Conservation (phyloP, 352 stramenopile species). For the Phytophthora chlamydospora region DNA sequence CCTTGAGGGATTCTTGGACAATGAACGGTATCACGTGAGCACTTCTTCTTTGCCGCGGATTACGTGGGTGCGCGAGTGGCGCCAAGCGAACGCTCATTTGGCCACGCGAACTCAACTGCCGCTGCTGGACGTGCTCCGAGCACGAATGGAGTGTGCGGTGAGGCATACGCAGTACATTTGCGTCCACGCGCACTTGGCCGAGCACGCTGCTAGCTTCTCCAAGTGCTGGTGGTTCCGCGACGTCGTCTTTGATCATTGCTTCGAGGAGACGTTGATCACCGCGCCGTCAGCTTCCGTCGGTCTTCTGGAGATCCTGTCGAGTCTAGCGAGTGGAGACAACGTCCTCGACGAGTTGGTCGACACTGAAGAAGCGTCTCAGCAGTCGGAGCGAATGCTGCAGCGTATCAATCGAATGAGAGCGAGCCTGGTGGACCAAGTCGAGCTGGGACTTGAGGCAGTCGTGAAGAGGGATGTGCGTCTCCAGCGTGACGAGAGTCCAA, state of each 20-base stretch:
- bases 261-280: conserved; percentile 23
- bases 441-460: conserved; percentile 31
- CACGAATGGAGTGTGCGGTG: conserved; percentile 51
- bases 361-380: conserved; percentile 22
- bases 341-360: conserved; percentile 52
- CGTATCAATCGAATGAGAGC: conserved; percentile 35
- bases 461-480: conserved; percentile 27
- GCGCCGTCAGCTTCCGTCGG: conserved; percentile 19
- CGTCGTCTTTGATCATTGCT: conserved; percentile 37
- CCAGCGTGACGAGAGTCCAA: conserved; percentile 14
- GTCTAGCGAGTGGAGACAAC: conserved; percentile 31
- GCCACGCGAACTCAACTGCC: conserved; percentile 15
- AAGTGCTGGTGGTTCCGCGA: conserved; percentile 59
- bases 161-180: conserved; percentile 55
- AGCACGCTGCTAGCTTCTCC: conserved; percentile 42
- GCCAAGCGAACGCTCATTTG: conserved; percentile 56
- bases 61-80: conserved; percentile 67
- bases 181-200: conserved; percentile 28
- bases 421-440: conserved; percentile 34
- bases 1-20: conserved; percentile 50
- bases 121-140: conserved; percentile 25
- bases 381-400: conserved; percentile 23
- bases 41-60: conserved; percentile 9
- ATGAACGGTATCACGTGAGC: conserved; percentile 36
- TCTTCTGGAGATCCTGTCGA: conserved; percentile 41